A percentile compares a stretch with the other conserved stretches of the same genome.
Conservation (phyloP, 176 grass and related monocot genomes). For the Triticum monococcum region DNA sequence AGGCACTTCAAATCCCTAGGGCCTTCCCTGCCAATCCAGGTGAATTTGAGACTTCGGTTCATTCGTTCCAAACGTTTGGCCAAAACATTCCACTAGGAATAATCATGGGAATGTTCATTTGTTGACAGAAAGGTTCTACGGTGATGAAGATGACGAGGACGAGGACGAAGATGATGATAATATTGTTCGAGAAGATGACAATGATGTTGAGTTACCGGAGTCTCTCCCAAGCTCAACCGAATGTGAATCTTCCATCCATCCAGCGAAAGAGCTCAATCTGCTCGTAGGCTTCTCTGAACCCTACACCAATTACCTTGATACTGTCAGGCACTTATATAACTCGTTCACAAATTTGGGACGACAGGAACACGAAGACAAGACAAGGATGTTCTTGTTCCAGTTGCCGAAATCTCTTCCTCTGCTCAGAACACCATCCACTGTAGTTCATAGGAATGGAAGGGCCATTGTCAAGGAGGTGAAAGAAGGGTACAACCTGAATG, state of each 20-base stretch:
- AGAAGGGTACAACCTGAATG: conserved; percentile 56
- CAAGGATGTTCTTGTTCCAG: conserved; percentile 72
- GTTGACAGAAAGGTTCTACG: conserved; percentile 17
- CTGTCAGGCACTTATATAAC: background rate
- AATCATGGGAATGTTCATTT: background rate
- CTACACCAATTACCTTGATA: background rate
- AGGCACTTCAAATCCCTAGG: conserved; percentile 22
- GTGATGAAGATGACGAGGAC: background rate
- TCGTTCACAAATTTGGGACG: conserved; percentile 28
- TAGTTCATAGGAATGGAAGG: conserved; percentile 47
- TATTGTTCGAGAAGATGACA: background rate
- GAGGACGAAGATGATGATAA: background rate
- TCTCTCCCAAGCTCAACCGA: conserved; percentile 55
- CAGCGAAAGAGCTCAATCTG: conserved; percentile 65
- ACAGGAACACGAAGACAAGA: conserved; percentile 37
- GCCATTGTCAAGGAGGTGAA: conserved; percentile 33
- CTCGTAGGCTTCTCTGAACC: conserved; percentile 34
- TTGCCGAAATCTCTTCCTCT: conserved; percentile 62
- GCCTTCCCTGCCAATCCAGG: conserved; percentile 26
- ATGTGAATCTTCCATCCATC: conserved; percentile 40
- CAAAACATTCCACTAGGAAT: conserved; percentile 5
- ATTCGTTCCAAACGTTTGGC: background rate
- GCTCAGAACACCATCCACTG: conserved; percentile 22
- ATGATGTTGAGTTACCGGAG: conserved; percentile 36
- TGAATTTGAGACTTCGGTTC: conserved; percentile 9